Evolutionary conservation across 345 rosid species (phyloP).

Genomic region (Erucastrum elatum): DNA sequence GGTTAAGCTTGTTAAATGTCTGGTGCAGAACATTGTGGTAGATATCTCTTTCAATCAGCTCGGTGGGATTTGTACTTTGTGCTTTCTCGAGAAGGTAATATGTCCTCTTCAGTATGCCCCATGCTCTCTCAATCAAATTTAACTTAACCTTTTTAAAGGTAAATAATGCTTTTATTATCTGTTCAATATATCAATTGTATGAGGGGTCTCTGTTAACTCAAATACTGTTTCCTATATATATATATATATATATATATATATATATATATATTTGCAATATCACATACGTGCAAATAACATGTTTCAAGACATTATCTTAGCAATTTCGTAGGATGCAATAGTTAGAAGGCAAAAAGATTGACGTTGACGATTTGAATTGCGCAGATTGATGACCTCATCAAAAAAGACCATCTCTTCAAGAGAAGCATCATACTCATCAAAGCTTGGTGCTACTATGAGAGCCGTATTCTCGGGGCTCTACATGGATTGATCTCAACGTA

Average conservation of each 20-base stretch:
- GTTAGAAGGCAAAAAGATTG: constrained; percentile 10
- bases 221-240: not conserved
- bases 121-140: constrained; percentile 25
- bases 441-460: constrained; percentile 98
- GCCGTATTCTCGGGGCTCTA: constrained; percentile 90
- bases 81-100: constrained; percentile 89
- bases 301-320: not conserved
- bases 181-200: not conserved
- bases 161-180: not conserved
- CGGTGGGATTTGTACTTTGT: constrained; percentile 81
- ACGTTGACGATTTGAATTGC: constrained; percentile 21
- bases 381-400: constrained; percentile 71
- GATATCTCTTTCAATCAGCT: constrained; percentile 95
- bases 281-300: not conserved
- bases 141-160: constrained; percentile 4
- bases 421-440: constrained; percentile 82
- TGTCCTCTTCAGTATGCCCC: constrained; percentile 22
- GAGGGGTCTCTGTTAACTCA: not conserved
- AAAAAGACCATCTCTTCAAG: constrained; percentile 75
- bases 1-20: constrained; percentile 94
- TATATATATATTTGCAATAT: no score
- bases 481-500: constrained; percentile 89
- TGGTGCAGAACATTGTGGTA: constrained; percentile 78
- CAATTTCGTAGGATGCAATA: not conserved
- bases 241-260: no score